Evolutionary conservation across 2,329 filamentous ascomycete species (phyloP), one percentile per base, ranked within the genome.

Genomic region (Rugonectria rugulosa): DNA sequence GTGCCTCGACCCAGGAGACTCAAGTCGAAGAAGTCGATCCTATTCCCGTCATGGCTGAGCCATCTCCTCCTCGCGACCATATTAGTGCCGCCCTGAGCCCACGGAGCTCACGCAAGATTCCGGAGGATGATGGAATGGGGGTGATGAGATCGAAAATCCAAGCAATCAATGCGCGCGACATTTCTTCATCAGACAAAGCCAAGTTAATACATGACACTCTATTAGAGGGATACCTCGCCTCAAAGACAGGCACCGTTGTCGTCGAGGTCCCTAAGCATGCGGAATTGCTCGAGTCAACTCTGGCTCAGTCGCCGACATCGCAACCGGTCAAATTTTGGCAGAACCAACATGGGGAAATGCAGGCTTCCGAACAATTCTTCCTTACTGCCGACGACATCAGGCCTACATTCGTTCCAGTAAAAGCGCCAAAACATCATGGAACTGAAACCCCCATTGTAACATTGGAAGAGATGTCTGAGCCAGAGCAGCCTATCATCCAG

Each of bases 121-220:
- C 90, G 1, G 91, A 88, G 68, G 89, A 94, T 68, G 91, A 95
- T 77, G 91, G 91, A 38, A 93, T 91, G 88, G 79, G 82, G 15
- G 73, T 76, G 50, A 72, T 94, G 64, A 81, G 91, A 65, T 80
- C 77, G 60, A 85, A 84, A 59, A 92, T 95, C 61, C 81, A 89
- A 56, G 78, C 77, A 19, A 88, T 94, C 58, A 88, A 91, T 69
- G 78, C 82, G 21, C 80, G 81, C 62, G 78, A 85, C 20, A 78
- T 87, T 42, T 72, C 82, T 4, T 78, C 81, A 37, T 70, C 79
- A 6, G 86, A 91, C 55, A 92, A 92, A 73, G 90, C 90, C 20
- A 82, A 80, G 56, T 76, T 88, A 66, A 87, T 94, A 73, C 91
- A 94, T 70, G 79, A 82, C 38, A 72, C 90, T 51, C 80, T 94